phyloP scores from a whole-genome alignment of 805 yeast genomes.

The Starmerella asiatica region DNA sequence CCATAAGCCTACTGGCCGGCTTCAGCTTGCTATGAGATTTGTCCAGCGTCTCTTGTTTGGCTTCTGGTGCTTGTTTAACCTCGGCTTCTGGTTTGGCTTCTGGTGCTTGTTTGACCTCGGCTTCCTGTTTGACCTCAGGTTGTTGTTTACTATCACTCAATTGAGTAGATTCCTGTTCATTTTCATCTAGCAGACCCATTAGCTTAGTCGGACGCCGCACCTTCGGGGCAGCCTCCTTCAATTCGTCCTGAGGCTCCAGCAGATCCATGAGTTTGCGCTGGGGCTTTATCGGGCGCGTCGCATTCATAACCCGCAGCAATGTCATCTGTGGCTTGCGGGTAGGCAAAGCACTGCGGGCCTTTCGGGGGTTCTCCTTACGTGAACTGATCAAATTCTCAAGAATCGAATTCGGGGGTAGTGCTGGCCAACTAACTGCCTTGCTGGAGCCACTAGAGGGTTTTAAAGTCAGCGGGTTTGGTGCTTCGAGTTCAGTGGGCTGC shows the following conservation, averaged over 20 bases:
- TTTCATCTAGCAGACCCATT: neutral
- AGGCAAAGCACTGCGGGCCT: constrained; percentile 1
- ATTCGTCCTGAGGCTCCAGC: neutral
- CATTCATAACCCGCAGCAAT: constrained; percentile 11
- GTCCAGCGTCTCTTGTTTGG: too few species aligned
- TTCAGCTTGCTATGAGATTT: too few species aligned
- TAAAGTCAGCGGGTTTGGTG: neutral
- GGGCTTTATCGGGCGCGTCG: neutral
- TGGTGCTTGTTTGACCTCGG: too few species aligned
- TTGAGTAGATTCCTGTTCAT: too few species aligned
- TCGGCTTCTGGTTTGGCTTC: too few species aligned
- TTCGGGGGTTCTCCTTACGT: constrained; percentile 10
- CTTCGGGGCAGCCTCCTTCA: neutral
- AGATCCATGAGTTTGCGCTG: constrained; percentile 9
- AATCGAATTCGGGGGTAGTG: constrained; percentile 19
- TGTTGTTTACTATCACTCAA: too few species aligned
- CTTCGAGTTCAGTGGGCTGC: neutral
- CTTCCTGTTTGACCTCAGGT: too few species aligned
- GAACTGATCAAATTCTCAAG: constrained; percentile 17
- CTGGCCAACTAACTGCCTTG: neutral
- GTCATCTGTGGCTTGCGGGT: constrained; percentile 5
- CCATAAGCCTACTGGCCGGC: too few species aligned
- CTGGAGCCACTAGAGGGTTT: too few species aligned
- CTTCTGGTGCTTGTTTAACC: too few species aligned
- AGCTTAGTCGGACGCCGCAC: neutral